Evolutionary conservation across 176 grass and related monocot genomes (phyloP), one percentile per base, ranked within the genome.

Genomic region (Alloteropsis semialata): DNA sequence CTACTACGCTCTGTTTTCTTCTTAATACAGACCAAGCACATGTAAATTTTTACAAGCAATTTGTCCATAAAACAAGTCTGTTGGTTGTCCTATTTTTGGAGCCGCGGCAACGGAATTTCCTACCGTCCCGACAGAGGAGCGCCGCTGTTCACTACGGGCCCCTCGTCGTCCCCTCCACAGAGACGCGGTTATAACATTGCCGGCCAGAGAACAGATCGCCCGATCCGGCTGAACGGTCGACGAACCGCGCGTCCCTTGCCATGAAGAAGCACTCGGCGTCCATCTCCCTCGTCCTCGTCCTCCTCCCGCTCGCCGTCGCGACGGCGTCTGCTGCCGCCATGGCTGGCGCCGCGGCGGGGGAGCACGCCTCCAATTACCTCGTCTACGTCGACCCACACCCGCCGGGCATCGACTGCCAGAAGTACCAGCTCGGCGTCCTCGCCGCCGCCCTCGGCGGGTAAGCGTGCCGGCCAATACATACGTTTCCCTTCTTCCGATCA

Each of bases 371-470:
- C 9, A 76, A 21, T 0, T 90, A 82, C 65, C 88, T 90, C 14
- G 24, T 90, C 44, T 81, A 82, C 46, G 88, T 90, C 2, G 30
- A 82, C 44, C 38, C 72, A 9, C 24, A 74, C 18, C 78, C 88
- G 0, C 13, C 78, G 38, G 73, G 83, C 78, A 65, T 86, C 73
- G 0, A 41, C 56, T 71, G 78, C 83, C 68, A 36, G 32, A 15
- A 41, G 8, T 72, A 86, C 88, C 78, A 90, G 18, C 78, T 90
- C 72, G 83, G 65, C 83, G 82, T 90, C 56, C 88, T 90, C 37
- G 10, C 73, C 88, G 73, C 83, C 22, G 79, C 83, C 8, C 73
- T 90, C 65, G 78, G 88, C 73, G 43, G 83, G 88, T 82, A 85
- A 2, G 53, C 8, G 42, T 2, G n/a, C n/a, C n/a, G n/a, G n/a